Evolutionary conservation across 2,329 filamentous ascomycete genomes (phyloP).

Genomic region (Leptographium flavum): DNA sequence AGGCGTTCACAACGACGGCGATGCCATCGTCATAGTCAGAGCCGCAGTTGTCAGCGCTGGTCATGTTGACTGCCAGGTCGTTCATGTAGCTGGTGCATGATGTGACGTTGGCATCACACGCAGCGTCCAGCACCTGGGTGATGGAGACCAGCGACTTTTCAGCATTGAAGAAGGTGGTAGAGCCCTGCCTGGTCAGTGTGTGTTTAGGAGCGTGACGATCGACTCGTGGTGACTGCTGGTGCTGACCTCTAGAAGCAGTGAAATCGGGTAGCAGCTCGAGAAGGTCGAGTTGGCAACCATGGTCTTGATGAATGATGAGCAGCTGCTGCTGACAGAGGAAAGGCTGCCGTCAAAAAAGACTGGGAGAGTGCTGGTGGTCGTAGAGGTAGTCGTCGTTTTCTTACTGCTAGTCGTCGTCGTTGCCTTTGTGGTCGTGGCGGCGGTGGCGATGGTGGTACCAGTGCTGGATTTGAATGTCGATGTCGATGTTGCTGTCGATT

Average conservation of each 20-base stretch:
- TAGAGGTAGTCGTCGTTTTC: slow-evolving; percentile 15
- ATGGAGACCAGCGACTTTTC: slow-evolving; percentile 57
- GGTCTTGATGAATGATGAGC: slow-evolving; percentile 51
- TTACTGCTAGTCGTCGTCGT: slow-evolving; percentile 8
- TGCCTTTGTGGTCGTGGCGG: slow-evolving; percentile 8
- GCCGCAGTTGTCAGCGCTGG: slow-evolving; percentile 49
- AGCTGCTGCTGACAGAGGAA: slow-evolving; percentile 34
- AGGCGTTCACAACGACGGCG: slow-evolving; percentile 57
- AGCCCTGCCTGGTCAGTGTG: slow-evolving; percentile 40
- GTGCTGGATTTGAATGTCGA: neutral
- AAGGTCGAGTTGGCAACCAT: slow-evolving; percentile 56
- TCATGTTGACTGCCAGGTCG: slow-evolving; percentile 50
- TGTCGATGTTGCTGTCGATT: neutral
- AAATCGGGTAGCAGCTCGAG: slow-evolving; percentile 65
- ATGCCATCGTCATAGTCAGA: slow-evolving; percentile 55
- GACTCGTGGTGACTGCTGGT: too few relatives aligned
- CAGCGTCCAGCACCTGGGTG: slow-evolving; percentile 62
- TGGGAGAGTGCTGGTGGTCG: slow-evolving; percentile 33
- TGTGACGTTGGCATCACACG: slow-evolving; percentile 54
- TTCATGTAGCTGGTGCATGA: slow-evolving; percentile 54
- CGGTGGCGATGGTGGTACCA: neutral
- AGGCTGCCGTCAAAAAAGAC: slow-evolving; percentile 53
- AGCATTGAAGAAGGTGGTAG: slow-evolving; percentile 69
- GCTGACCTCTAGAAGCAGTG: slow-evolving; percentile 64
- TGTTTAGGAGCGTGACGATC: too few relatives aligned